phyloP scores from a whole-genome alignment of 2,329 filamentous ascomycete genomes.

The Didymella pinodella region DNA sequence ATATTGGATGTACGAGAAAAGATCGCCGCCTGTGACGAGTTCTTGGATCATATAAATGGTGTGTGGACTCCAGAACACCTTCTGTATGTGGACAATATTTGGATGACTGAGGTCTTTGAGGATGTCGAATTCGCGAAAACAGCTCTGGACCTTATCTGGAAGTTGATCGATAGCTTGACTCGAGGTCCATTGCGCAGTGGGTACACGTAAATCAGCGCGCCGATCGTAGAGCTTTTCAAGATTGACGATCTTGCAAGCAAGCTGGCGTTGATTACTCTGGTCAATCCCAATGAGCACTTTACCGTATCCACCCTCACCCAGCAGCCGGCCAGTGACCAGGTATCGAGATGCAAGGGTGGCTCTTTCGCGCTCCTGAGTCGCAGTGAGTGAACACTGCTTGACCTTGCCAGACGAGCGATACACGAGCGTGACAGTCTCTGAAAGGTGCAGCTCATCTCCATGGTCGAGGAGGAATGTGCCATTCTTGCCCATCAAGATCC shows the following conservation, averaged over 20 bases:
- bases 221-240: constrained; percentile 47
- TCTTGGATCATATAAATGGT: constrained; percentile 69
- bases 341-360: constrained; percentile 60
- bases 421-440: constrained; percentile 35
- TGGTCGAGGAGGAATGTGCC: constrained; percentile 54
- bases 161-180: constrained; percentile 26
- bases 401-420: constrained; percentile 29
- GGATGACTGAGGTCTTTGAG: constrained; percentile 64
- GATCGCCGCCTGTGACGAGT: constrained; percentile 66
- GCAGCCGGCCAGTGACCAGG: constrained; percentile 57
- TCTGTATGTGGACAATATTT: constrained; percentile 66
- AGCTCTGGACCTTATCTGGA: constrained; percentile 37
- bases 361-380: constrained; percentile 44
- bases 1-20: constrained; percentile 66
- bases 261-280: constrained; percentile 61
- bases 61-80: constrained; percentile 61
- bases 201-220: constrained; percentile 7
- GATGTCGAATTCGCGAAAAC: constrained; percentile 56
- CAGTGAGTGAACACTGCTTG: constrained; percentile 26
- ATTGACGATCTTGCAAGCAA: constrained; percentile 74
- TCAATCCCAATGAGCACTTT: constrained; percentile 65
- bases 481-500: constrained; percentile 43
- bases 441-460: constrained; percentile 53
- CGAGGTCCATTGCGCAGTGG: constrained; percentile 10
- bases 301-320: constrained; percentile 64